These are phyloP conservation scores for Nelumbo lutea DNA, from an alignment of 164 flowering plant genomes.

Conservation along the genomic window DNA sequence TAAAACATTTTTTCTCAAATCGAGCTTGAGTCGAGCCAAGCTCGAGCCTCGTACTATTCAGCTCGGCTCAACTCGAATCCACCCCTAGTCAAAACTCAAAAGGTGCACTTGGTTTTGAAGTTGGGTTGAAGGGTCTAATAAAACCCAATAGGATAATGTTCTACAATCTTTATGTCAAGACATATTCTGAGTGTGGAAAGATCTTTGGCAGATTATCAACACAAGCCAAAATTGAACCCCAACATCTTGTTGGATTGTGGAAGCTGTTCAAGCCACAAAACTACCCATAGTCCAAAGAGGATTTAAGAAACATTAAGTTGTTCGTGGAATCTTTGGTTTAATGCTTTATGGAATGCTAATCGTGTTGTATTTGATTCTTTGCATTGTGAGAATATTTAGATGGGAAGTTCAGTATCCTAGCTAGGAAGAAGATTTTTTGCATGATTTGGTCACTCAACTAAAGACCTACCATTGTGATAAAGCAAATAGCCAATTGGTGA, in stretches of 20 bases:
- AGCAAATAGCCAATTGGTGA: too few relatives aligned
- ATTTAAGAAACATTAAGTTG: slow-evolving; percentile 32
- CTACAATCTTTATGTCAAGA: slow-evolving; percentile 84
- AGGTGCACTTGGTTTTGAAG: slow-evolving; percentile 61
- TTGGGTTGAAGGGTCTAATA: slow-evolving; percentile 56
- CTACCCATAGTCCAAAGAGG: slow-evolving; percentile 36
- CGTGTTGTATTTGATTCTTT: too few relatives aligned
- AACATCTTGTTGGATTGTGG: slow-evolving; percentile 46
- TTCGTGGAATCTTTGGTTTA: slow-evolving; percentile 26
- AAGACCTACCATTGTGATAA: too few relatives aligned
- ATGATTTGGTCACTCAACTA: too few relatives aligned
- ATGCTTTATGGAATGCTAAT: neutral
- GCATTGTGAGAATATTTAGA: too few relatives aligned
- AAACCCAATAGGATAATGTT: slow-evolving; percentile 63
- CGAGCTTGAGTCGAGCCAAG: too few relatives aligned
- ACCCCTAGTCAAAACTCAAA: slow-evolving; percentile 4
- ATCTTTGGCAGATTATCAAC: slow-evolving; percentile 44
- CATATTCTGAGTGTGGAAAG: slow-evolving; percentile 82
- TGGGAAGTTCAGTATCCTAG: too few relatives aligned
- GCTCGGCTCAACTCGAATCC: too few relatives aligned
- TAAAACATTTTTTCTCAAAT: too few relatives aligned
- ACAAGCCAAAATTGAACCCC: slow-evolving; percentile 16
- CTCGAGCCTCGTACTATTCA: too few relatives aligned
- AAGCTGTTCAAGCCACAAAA: slow-evolving; percentile 46
- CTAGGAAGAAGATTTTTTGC: too few relatives aligned